Evolutionary conservation across 1,284 basidiomycete species (phyloP), one percentile per base, ranked within the genome.

Genomic region (Moesziomyces globuligerus): DNA sequence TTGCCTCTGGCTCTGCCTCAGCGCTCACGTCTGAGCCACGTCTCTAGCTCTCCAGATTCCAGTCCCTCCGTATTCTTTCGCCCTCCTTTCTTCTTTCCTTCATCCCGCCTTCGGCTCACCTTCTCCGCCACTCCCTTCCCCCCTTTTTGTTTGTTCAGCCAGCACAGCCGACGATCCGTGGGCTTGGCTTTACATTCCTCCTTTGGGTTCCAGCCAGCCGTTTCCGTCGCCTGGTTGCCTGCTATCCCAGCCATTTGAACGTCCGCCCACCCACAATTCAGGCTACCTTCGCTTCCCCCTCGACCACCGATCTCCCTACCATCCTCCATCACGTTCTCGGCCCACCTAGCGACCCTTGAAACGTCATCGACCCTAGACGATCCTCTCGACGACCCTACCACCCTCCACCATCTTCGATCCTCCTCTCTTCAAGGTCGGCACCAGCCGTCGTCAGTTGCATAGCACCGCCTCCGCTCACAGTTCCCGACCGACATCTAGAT

Each of bases 71-170:
- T 24, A 5, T n/a, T 40, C 36, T 32, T 39, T 21, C 44, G 21
- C 15, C 26, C 28, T 37, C 24, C 18, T 32, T 26, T n/a, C 49
- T 34, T 58, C 37, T 26, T 58, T 40, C 37, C 42, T 45, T 50
- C 48, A 44, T 45, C 48, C 37, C 45, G 26, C 37, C 48, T 55
- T 37, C 46, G n/a, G 39, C 38, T 51, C 42, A 32, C 51, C 41
- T 7, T 18, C 36, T 32, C 40, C 20, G 45, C 42, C 43, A 26
- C 37, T 40, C 48, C 29, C 42, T 57, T 40, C 28, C 48, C 38
- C 25, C 55, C 25, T 34, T 45, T 62, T 37, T 55, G 62, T 66
- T 59, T 59, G 62, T 55, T 55, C 56, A 51, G 62, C 51, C 41
- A 38, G 54, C 46, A 25, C 52, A 46, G 58, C 48, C 62, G 62